Evolutionary conservation across 1,284 basidiomycete genomes (phyloP), one percentile per base, ranked within the genome.

Genomic region (Microbotryum violaceum): DNA sequence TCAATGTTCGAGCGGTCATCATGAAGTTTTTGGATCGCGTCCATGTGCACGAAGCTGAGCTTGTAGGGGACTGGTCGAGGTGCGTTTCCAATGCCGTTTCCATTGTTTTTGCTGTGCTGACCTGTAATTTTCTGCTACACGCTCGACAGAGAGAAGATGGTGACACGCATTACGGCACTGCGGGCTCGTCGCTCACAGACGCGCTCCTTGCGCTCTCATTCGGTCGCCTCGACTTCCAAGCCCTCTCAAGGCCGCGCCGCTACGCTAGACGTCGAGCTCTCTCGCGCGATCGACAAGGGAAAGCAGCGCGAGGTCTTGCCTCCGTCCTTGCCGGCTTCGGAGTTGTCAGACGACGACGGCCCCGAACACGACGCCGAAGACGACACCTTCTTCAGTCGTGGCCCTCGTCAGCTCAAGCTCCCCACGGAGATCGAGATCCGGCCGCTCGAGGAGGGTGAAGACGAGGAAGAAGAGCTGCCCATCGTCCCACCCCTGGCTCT

Each of bases 131-230:
- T 45, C 20, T 21, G 9, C 7, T 51, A 37, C 48, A 31, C 27
- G 27, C 27, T 27, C 27, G 12, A 18, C n/a, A 69, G 67, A 47
- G 55, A 61, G 33, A 64, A 64, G 33, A 55, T 70, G 14, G n/a
- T 62, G 18, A 29, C 60, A 14, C 65, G 69, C 33, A 65, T 70
- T 31, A 49, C 67, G 23, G 69, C 69, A 20, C 59, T 70, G 46
- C 61, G 64, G 46, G 61, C 60, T 6, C 61, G 69, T 5, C 62
- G 68, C 14, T 59, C 59, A n/a, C 61, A 62, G n/a, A 66, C 64
- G 44, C 62, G 64, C 45, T 51, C 46, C 10, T 50, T 47, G 14
- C 46, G 7, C 18, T 27, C 8, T 57, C 55, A 23, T 25, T 52
- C 37, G 4, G 42, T 6, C 53, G 56, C 21, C 4, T 23, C 47